Base-by-base conservation (phyloP, 164 flowering plant genomes). In the Dillenia turbinata region DNA sequence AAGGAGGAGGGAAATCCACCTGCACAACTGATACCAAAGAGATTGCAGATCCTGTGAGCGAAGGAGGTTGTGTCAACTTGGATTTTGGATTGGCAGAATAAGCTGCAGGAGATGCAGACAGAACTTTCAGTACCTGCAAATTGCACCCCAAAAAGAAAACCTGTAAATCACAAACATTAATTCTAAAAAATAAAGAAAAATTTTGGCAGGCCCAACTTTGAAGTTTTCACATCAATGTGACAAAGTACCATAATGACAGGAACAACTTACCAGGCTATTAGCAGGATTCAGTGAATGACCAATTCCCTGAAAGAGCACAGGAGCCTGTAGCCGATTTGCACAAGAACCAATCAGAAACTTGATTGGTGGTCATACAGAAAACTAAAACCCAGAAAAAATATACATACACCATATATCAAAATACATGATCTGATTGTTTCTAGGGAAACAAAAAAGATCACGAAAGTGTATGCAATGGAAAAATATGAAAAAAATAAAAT, bases 41-140 rank as follows among this genome's bases (percentile, higher is more conserved):
- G 56, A 94, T 83, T 11, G 85, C 63, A 69, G 90, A 70, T 67
- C 99, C 99, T 69, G 83, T 76, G 33, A 91, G 78, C 4, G 87
- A 63, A 22, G 97, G 98, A 60, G 96, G 95, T 67, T 15, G 81
- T 60, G 92, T 78, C 69, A 90, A 68, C 79, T 85, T 82, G 24
- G 79, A 65, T 49, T 76, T 77, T 10, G 92, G 99, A 66, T 86
- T 88, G 54, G 97, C 90, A 66, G 97, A 92, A 80, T 89, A 92
- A 13, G 97, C 96, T 10, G 97, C 69, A 54, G 94, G 83, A 54
- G 99, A 92, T 12, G 97, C 97, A 44, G 99, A 84, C 6, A 95
- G 97, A 65, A 79, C 97, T 73, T 88, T 88, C 76, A 88, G 59
- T n/a, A 88, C 89, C 99, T 95, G 70, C 17, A 68, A 7, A 67